These are phyloP conservation scores for Agroathelia rolfsii DNA, from an alignment of 1,284 basidiomycete species.

Conservation along the genomic window DNA sequence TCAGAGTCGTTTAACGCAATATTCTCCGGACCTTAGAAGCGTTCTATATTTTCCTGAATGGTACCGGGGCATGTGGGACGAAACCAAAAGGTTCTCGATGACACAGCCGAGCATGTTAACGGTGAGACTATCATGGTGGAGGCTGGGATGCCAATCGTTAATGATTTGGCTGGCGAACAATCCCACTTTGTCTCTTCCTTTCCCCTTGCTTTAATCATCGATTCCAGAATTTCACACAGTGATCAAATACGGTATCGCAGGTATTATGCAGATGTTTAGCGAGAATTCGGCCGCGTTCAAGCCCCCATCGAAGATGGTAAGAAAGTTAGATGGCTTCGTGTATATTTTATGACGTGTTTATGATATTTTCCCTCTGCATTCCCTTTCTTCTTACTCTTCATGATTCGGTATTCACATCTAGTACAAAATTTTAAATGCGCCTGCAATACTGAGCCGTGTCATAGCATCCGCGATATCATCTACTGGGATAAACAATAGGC, in stretches of 20 bases:
- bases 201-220: neutral
- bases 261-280: constrained; percentile 66
- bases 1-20: constrained; percentile 75
- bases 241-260: constrained; percentile 55
- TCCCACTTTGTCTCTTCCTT: constrained; percentile 11
- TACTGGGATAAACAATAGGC: too few species aligned
- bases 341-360: too few species aligned
- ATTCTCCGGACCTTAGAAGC: constrained; percentile 75
- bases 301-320: constrained; percentile 57
- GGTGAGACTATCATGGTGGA: constrained; percentile 28
- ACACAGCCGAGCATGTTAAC: constrained; percentile 24
- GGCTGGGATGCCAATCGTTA: constrained; percentile 39
- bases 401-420: too few species aligned
- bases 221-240: constrained; percentile 31
- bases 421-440: too few species aligned
- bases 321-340: constrained; percentile 60
- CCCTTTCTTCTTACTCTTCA: too few species aligned
- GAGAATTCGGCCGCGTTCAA: constrained; percentile 68
- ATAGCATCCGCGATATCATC: too few species aligned
- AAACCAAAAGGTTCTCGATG: constrained; percentile 32
- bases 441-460: too few species aligned
- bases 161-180: constrained; percentile 52
- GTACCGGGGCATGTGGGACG: constrained; percentile 51
- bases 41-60: constrained; percentile 53
- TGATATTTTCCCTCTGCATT: too few species aligned